Evolutionary conservation across 257 asterid genomes (phyloP), one percentile per base, ranked within the genome.

Genomic region (Nicotiana undulata): DNA sequence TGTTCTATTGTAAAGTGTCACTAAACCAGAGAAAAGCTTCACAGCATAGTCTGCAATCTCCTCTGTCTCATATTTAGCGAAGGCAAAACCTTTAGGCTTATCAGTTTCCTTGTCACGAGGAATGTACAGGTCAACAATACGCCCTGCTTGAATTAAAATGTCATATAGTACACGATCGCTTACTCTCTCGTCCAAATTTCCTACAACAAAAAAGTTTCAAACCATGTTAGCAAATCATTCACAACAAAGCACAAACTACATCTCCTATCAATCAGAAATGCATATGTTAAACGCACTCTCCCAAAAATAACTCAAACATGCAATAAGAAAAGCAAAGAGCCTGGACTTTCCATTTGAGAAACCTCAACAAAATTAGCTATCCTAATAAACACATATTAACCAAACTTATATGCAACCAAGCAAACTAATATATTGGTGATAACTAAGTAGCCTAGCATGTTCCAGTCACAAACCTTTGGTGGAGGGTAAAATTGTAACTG

Each of bases 91-190:
- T 90, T 92, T 94, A 44, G 89, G 91, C 88, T 90, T 92, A 59
- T 89, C 90, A 15, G 97, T 92, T 84, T 96, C 98, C 89, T 81
- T 94, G 84, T 94, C 99, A 26, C 91, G 93, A 63, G 99, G 99
- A 66, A 96, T 89, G 82, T 90, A 55, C 80, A 96, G 81, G 76
- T 96, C 97, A 56, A 94, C 90, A 5, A 96, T 88, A 16, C 91
- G 94, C 5, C 98, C 98, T 18, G 99, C 98, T 89, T 96, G 97
- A 85, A 96, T 94, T 46, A 96, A 93, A 83, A 96, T 96, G 85
- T 96, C 98, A 78, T 96, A 96, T 85, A 96, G 83, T 79, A 96
- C 97, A 88, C 97, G 91, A 8, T 96, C 98, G 32, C 83, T 86
- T 63, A 96, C 98, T 81, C 87, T 92, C 82, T 94, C 98, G 34